Base-by-base conservation (phyloP, 176 grass and related monocot genomes). In the Urochloa ruziziensis region DNA sequence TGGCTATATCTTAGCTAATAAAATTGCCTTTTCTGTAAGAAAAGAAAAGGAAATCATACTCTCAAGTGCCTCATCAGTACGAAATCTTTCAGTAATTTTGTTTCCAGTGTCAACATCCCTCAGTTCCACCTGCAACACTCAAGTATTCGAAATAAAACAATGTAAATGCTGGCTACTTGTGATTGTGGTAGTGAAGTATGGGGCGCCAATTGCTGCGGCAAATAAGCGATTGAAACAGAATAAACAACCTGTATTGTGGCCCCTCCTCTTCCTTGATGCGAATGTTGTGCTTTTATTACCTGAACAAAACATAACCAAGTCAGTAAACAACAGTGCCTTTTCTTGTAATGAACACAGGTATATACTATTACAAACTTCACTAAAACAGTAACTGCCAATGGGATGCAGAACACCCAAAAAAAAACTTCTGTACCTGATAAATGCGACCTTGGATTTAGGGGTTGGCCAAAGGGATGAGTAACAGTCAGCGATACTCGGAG, bases 91-190 rank as follows among this genome's bases (percentile, higher is more conserved):
- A 34, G 80, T 86, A 88, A 78, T 84, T 85, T 98, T 98, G 87
- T 98, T 94, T 40, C 96, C 91, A 78, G 89, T 95, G 81, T 95
- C 96, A 91, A 92, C 93, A 90, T 98, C 96, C 61, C 96, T 94
- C 72, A 98, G 77, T 88, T 95, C 96, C 34, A 93, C 93, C 96
- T 98, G 76, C 46, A 74, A 52, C 32, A 84, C 9, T 67, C 46
- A 84, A 69, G 48, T 60, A 25, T 53, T 51, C 4, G 61, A 32
- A 68, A 79, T 76, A 76, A 70, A 54, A 24, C 13, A 54, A 14
- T 39, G 68, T 29, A 46, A 78, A 75, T 10, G 63, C 14, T 30
- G 60, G 3, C 29, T 63, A 42, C 56, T 46, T 76, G 16, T 23
- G 25, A 44, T 35, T 75, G 28, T 46, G 16, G 66, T 47, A 17